Conservation (phyloP, 495 filamentous ascomycete genomes). For the Daldinia childiae region DNA sequence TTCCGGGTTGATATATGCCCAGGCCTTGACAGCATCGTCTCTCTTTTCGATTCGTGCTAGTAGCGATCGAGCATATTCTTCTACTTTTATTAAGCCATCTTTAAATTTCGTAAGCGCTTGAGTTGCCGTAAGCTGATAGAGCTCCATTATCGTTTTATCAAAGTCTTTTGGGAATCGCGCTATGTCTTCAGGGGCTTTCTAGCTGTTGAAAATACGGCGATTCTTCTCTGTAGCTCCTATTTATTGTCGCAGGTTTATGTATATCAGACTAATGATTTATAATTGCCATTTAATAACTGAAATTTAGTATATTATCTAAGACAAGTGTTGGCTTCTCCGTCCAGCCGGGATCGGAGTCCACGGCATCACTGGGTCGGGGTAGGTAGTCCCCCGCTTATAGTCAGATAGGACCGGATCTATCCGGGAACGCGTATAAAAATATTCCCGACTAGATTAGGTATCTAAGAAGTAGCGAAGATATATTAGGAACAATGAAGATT, state of each 20-base stretch:
- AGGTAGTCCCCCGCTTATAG: conserved; percentile 16
- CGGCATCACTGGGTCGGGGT: conserved; percentile 4
- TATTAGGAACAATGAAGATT: too few species aligned
- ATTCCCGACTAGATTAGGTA: neutral
- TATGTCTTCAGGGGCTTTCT: neutral
- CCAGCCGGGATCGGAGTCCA: conserved; percentile 21
- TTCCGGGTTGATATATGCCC: conserved; percentile 61
- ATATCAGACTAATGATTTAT: neutral
- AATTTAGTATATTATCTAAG: neutral
- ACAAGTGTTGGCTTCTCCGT: neutral
- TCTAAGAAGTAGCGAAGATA: neutral
- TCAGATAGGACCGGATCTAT: conserved; percentile 14
- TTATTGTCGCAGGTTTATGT: neutral
- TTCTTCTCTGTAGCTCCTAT: neutral
- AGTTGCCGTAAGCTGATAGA: conserved; percentile 52
- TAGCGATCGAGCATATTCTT: conserved; percentile 63
- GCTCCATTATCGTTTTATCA: conserved; percentile 35
- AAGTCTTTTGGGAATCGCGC: neutral
- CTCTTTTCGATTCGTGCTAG: conserved; percentile 59
- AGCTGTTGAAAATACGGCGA: neutral
- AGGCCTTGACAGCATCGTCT: conserved; percentile 61
- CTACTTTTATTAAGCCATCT: conserved; percentile 54
- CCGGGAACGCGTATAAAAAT: neutral
- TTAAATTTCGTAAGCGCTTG: conserved; percentile 50
- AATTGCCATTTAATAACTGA: too few species aligned